Conservation (phyloP, 2,329 filamentous ascomycete species). For the Diaporthe aspalathi region DNA sequence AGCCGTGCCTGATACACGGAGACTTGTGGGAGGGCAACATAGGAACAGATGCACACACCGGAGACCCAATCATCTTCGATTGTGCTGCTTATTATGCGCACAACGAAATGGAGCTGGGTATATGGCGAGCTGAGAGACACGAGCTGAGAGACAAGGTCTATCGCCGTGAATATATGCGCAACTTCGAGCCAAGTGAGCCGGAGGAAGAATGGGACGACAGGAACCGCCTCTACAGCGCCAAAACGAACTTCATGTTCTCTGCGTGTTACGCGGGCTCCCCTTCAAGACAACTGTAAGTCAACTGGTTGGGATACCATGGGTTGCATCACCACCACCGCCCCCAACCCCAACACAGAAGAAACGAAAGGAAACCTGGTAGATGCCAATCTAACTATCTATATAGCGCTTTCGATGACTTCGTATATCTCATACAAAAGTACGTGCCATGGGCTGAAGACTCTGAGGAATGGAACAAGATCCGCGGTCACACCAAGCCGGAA, state of each 20-base stretch:
- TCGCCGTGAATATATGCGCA: constrained; percentile 20
- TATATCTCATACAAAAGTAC: background rate
- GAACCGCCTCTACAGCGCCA: constrained; percentile 25
- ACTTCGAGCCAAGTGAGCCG: constrained; percentile 26
- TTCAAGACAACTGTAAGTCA: background rate
- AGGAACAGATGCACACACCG: constrained; percentile 47
- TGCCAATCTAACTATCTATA: background rate
- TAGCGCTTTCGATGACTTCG: background rate
- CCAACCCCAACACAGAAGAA: too few species aligned
- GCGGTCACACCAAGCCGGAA: too few species aligned
- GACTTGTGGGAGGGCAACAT: constrained; percentile 56
- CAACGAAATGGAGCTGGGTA: constrained; percentile 52
- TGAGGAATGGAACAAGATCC: too few species aligned
- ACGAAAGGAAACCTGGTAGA: too few species aligned
- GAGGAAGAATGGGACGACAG: constrained; percentile 31
- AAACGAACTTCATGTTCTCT: constrained; percentile 8
- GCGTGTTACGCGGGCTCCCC: constrained; percentile 21
- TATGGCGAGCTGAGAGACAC: constrained; percentile 44
- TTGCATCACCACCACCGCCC: background rate
- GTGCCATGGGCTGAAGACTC: background rate
- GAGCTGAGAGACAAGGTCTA: constrained; percentile 12
- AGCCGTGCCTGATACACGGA: constrained; percentile 51
- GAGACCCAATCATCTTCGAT: constrained; percentile 51
- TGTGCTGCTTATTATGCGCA: constrained; percentile 53
- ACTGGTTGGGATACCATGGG: too few species aligned